These are phyloP conservation scores for Tulasnella sp. DNA, from an alignment of 768 basidiomycete species.

Conservation along the genomic window DNA sequence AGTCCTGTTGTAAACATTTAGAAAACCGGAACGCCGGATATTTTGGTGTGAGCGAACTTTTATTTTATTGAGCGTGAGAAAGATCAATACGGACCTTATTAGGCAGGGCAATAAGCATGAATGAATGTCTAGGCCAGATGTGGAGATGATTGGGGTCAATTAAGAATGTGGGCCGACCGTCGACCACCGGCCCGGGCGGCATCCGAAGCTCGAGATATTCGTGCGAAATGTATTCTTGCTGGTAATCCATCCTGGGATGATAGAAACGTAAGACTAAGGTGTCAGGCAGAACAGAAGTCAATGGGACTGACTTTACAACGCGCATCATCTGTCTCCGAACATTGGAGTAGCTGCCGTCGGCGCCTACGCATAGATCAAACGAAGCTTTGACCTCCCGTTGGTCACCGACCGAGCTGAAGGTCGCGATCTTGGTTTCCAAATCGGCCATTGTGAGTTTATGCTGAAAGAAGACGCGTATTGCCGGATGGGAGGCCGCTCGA, in stretches of 20 bases:
- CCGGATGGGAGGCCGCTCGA: slow-evolving; percentile 51
- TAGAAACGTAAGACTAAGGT: not conserved
- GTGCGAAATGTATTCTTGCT: slow-evolving; percentile 89
- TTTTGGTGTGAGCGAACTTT: slow-evolving; percentile 12
- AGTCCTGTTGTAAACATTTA: slow-evolving; percentile 49
- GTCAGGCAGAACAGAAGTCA: not conserved
- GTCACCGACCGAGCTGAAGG: slow-evolving; percentile 37
- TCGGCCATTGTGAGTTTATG: slow-evolving; percentile 71
- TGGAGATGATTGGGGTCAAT: slow-evolving; percentile 95
- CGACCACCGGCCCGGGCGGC: slow-evolving; percentile 46
- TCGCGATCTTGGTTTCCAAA: slow-evolving; percentile 53
- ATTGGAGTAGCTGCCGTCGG: slow-evolving; percentile 89
- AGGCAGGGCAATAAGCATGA: slow-evolving; percentile 98
- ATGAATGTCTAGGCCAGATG: slow-evolving; percentile 98
- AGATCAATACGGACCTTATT: slow-evolving; percentile 59
- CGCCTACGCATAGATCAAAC: slow-evolving; percentile 81
- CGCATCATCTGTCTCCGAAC: slow-evolving; percentile 93
- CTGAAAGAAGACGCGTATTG: slow-evolving; percentile 63
- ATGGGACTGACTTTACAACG: slow-evolving; percentile 65
- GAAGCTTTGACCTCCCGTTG: slow-evolving; percentile 36
- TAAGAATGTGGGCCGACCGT: slow-evolving; percentile 57
- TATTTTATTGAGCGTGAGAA: slow-evolving; percentile 23
- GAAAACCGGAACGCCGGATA: not conserved
- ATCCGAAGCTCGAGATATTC: slow-evolving; percentile 96
- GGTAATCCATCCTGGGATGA: slow-evolving; percentile 76